A percentile compares a stretch with the other conserved stretches of the same genome.
Conservation (phyloP, 345 rosid species). For the Hibiscus syriacus region DNA sequence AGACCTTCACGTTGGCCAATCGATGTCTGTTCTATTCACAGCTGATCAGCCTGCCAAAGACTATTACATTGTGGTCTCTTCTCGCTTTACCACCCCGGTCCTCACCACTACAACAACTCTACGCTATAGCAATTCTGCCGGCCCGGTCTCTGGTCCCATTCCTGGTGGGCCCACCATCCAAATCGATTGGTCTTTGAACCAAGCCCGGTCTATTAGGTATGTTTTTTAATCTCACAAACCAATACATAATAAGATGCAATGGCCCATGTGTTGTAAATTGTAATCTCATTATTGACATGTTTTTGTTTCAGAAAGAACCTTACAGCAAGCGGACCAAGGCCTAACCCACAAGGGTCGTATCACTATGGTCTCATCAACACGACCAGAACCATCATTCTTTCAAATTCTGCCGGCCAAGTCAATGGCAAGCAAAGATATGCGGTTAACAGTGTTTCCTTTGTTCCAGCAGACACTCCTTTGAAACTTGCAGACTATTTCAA, state of each 20-base stretch:
- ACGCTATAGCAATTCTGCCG: slow-evolving; percentile 71
- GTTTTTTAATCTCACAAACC: neutral
- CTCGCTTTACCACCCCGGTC: slow-evolving; percentile 54
- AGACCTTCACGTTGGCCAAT: slow-evolving; percentile 87
- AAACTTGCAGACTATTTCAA: slow-evolving; percentile 87
- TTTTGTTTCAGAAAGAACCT: slow-evolving; percentile 71
- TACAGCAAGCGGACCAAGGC: slow-evolving; percentile 97
- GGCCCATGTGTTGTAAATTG: neutral
- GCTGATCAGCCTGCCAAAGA: slow-evolving; percentile 85
- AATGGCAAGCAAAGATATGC: slow-evolving; percentile 86
- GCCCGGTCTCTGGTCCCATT: slow-evolving; percentile 61
- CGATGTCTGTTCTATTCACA: slow-evolving; percentile 69
- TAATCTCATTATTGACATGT: neutral
- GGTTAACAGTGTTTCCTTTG: slow-evolving; percentile 72
- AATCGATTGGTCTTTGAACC: slow-evolving; percentile 85
- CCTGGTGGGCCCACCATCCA: slow-evolving; percentile 93
- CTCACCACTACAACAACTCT: slow-evolving; percentile 73
- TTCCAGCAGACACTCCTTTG: slow-evolving; percentile 76
- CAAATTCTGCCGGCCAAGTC: slow-evolving; percentile 78
- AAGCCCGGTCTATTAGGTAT: slow-evolving; percentile 88
- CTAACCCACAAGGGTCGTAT: slow-evolving; percentile 98
- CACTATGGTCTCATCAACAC: slow-evolving; percentile 89
- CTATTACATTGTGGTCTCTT: slow-evolving; percentile 75
- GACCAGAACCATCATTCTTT: slow-evolving; percentile 56
- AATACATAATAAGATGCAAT: neutral